Conservation (phyloP, 345 rosid species). For the Populus simonii region DNA sequence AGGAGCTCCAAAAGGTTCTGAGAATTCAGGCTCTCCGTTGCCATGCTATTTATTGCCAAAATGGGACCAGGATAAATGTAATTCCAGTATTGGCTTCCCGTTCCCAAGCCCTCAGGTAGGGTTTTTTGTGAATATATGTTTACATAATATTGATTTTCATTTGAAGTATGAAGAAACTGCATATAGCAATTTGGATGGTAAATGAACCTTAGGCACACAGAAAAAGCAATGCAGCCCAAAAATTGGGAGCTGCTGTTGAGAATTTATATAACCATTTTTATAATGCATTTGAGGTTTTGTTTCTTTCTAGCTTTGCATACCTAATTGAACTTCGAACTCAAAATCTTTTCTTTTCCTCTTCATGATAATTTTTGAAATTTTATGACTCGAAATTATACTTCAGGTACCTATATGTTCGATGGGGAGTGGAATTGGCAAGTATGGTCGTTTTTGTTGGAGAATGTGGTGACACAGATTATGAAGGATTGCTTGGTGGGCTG, state of each 20-base stretch:
- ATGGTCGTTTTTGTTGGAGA: constrained; percentile 91
- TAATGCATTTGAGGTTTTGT: neutral
- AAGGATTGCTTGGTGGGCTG: constrained; percentile 83
- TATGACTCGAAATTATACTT: constrained; percentile 1
- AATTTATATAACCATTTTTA: neutral
- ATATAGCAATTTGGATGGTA: neutral
- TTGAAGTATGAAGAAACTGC: neutral
- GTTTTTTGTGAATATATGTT: neutral
- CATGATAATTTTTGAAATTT: neutral
- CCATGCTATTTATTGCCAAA: constrained; percentile 78
- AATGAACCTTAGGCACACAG: neutral
- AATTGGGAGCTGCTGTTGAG: neutral
- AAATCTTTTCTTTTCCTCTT: neutral
- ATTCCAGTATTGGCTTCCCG: constrained; percentile 88
- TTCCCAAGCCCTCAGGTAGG: constrained; percentile 82
- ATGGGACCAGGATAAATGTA: constrained; percentile 71
- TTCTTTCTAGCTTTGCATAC: neutral
- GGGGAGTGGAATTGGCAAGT: constrained; percentile 83
- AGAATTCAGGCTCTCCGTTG: constrained; percentile 92
- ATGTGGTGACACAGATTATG: constrained; percentile 92
- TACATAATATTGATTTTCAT: neutral
- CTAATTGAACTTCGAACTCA: neutral
- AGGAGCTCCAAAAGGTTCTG: constrained; percentile 75
- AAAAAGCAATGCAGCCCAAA: neutral
- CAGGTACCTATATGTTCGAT: constrained; percentile 88